phyloP scores from a whole-genome alignment of 805 yeast genomes.

The Wickerhamomyces mucosus region DNA sequence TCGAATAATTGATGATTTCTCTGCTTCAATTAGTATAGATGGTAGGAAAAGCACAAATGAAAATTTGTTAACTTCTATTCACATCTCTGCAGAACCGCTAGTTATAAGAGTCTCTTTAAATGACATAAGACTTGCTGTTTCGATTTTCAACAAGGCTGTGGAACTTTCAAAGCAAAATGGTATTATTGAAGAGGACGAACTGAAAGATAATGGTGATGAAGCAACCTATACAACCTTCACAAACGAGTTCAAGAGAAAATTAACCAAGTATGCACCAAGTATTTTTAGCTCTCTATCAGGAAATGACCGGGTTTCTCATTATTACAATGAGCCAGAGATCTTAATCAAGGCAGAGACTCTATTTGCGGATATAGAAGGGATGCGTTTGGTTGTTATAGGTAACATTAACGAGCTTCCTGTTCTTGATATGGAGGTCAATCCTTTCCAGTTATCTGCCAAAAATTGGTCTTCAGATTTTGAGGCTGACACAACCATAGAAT shows the following conservation, averaged over 20 bases:
- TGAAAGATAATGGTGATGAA: slow-evolving; percentile 6
- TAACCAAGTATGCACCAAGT: slow-evolving; percentile 64
- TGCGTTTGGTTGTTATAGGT: slow-evolving; percentile 77
- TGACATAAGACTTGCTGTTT: slow-evolving; percentile 74
- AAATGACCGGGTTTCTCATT: slow-evolving; percentile 9
- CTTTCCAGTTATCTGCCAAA: slow-evolving; percentile 56
- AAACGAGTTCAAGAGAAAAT: slow-evolving; percentile 50
- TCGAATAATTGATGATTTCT: slow-evolving; percentile 82
- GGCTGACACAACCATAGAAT: slow-evolving; percentile 55
- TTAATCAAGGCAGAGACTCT: slow-evolving; percentile 62
- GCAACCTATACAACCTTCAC: slow-evolving; percentile 34
- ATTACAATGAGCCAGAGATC: slow-evolving; percentile 23
- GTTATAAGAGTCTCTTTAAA: slow-evolving; percentile 74
- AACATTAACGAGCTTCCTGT: slow-evolving; percentile 88
- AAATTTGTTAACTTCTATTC: slow-evolving; percentile 51
- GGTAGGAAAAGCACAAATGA: slow-evolving; percentile 53
- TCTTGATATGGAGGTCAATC: slow-evolving; percentile 61
- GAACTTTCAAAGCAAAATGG: slow-evolving; percentile 27
- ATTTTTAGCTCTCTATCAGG: slow-evolving; percentile 42
- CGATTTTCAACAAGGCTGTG: slow-evolving; percentile 65
- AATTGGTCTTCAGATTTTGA: slow-evolving; percentile 85
- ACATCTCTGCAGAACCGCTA: slow-evolving; percentile 69
- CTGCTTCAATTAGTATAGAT: slow-evolving; percentile 67
- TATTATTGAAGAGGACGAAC: slow-evolving; percentile 12
- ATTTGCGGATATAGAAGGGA: slow-evolving; percentile 58